Base-by-base conservation (phyloP, 345 rosid species). In the Luvunga scandens region DNA sequence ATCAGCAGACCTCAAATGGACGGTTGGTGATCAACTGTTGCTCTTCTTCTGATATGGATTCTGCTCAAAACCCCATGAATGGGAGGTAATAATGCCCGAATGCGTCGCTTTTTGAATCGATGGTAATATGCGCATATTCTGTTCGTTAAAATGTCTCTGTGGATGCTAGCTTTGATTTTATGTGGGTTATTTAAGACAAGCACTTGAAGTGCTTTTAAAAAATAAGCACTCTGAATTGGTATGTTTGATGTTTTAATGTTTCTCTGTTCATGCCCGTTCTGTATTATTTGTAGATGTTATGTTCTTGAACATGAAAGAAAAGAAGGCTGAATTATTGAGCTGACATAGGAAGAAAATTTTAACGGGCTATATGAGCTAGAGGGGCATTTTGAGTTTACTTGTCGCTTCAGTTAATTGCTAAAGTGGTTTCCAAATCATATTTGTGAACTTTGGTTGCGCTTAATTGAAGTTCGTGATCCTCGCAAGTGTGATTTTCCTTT, bases 141-240 rank as follows among this genome's bases (percentile, higher is more conserved):
- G 89, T 82, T 88, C 83, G 97, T 84, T 33, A 78, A 81, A 86
- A 81, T 84, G 86, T 76, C 69, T 81, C 48, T 83, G 59, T 80
- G 86, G 71, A 39, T 76, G 45, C 60, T 67, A 19, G 22, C 14
- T 63, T 63, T 65, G 3, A 3, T 31, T 65, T 19, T 19, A 2
- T n/a, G 8, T 56, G 5, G 61, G 9, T 56, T 3, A 22, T 38
- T 8, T 65, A 21, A 33, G 24, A 33, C 69, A 7, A 65, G 69
- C 69, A 65, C 42, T 33, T 7, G n/a, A 19, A 33, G 25, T 65
- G 25, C 69, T 33, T 31, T 33, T 19, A 3, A 42, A 42, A 42
- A 42, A 10, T 42, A 50, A 53, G 56, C 1, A 50, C 7, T 50
- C 56, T 53, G 18, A 18, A 53, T 18, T 53, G n/a, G 57, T 53